Conservation (phyloP, 176 grass and related monocot species). For the Aechmea fasciata region DNA sequence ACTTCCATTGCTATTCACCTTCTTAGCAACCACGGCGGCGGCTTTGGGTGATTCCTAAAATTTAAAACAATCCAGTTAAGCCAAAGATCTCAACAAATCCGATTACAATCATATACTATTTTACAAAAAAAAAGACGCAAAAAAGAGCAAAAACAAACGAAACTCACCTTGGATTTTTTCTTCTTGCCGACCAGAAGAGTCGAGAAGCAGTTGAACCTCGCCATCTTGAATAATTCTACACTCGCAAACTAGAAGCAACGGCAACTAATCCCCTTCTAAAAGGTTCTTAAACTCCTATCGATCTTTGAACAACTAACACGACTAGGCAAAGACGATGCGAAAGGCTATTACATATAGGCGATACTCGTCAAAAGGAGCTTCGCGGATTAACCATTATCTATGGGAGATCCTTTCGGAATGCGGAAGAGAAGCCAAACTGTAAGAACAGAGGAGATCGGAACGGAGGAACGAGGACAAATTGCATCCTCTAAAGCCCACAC, state of each 20-base stretch:
- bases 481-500: conserved; percentile 39
- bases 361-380: background rate
- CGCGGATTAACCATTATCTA: conserved; percentile 73
- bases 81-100: background rate
- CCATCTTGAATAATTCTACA: conserved; percentile 28
- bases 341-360: background rate
- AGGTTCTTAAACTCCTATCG: background rate
- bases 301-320: background rate
- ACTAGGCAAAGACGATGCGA: background rate
- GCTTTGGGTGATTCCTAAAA: conserved; percentile 35
- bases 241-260: background rate
- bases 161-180: conserved; percentile 49
- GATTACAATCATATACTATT: background rate
- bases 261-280: background rate
- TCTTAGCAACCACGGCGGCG: conserved; percentile 20
- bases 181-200: conserved; percentile 38
- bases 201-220: conserved; percentile 56
- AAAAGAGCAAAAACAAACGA: background rate
- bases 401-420: conserved; percentile 32
- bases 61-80: background rate
- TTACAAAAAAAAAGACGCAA: conserved; percentile 10
- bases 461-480: conserved; percentile 8
- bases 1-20: conserved; percentile 27
- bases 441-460: conserved; percentile 31
- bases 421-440: background rate